phyloP scores from a whole-genome alignment of 2,329 filamentous ascomycete species.

The Penicillium olsonii region DNA sequence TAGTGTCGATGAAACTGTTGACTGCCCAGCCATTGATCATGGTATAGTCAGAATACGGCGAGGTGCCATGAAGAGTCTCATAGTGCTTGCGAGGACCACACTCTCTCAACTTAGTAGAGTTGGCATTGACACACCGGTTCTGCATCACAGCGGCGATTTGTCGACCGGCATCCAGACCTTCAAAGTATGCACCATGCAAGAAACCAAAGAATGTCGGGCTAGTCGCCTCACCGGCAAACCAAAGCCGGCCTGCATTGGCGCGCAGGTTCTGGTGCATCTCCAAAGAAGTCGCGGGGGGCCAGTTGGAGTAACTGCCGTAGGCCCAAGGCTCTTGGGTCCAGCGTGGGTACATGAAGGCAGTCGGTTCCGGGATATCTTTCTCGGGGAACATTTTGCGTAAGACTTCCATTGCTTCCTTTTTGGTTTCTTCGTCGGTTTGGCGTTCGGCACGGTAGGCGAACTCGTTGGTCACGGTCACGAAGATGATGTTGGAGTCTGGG shows the following conservation, averaged over 20 bases:
- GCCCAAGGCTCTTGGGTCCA: conserved; percentile 56
- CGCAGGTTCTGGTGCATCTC: conserved; percentile 69
- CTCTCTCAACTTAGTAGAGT: conserved; percentile 16
- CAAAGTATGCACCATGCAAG: conserved; percentile 63
- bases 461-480: conserved; percentile 62
- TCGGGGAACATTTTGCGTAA: conserved; percentile 64
- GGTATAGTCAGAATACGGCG: conserved; percentile 30
- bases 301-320: conserved; percentile 68
- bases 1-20: conserved; percentile 29
- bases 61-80: conserved; percentile 32
- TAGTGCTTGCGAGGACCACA: conserved; percentile 30
- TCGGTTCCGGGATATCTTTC: conserved; percentile 59
- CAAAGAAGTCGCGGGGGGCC: conserved; percentile 64
- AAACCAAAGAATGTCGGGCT: conserved; percentile 67
- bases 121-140: conserved; percentile 19
- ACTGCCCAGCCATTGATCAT: conserved; percentile 32
- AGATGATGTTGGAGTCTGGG: conserved; percentile 64
- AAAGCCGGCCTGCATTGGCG: conserved; percentile 62
- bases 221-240: conserved; percentile 67
- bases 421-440: conserved; percentile 60
- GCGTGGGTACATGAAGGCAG: conserved; percentile 61
- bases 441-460: conserved; percentile 61
- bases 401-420: conserved; percentile 58
- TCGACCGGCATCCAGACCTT: conserved; percentile 54
- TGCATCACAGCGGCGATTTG: conserved; percentile 30